A percentile compares a stretch with the other conserved stretches of the same genome.
Conservation (phyloP, 257 asterid species). For the Plantago major region DNA sequence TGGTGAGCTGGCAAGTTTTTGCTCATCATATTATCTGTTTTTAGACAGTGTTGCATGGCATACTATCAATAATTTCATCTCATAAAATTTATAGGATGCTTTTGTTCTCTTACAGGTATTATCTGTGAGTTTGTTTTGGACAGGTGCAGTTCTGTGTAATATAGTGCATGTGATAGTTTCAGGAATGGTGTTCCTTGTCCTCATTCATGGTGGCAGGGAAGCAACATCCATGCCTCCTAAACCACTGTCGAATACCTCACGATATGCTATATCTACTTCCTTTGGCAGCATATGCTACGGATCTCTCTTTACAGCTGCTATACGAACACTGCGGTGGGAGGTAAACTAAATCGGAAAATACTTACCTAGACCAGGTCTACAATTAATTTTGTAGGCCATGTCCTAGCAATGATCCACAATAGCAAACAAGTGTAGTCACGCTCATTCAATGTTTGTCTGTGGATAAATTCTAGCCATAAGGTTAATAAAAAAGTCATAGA, state of each 20-base stretch:
- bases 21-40: constrained; percentile 34
- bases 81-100: constrained; percentile 14
- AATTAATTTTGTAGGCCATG: too few relatives aligned
- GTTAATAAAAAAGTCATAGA: too few relatives aligned
- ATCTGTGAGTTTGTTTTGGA: constrained; percentile 93
- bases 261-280: constrained; percentile 78
- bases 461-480: too few relatives aligned
- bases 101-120: constrained; percentile 50
- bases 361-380: too few relatives aligned
- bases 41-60: constrained; percentile 11
- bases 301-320: constrained; percentile 96
- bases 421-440: too few relatives aligned
- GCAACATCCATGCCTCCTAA: constrained; percentile 85
- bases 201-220: constrained; percentile 77
- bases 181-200: constrained; percentile 89
- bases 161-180: constrained; percentile 86
- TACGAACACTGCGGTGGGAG: constrained; percentile 95
- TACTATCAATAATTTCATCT: constrained; percentile 15
- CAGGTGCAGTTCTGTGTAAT: constrained; percentile 94
- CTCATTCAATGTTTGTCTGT: too few relatives aligned
- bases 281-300: constrained; percentile 99
- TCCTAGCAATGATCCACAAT: too few relatives aligned
- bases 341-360: constrained; percentile 23
- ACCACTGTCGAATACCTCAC: constrained; percentile 59
- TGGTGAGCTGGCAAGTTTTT: constrained; percentile 99